Evolutionary conservation across 2,329 filamentous ascomycete species (phyloP).

Genomic region (Fulvia fulva): DNA sequence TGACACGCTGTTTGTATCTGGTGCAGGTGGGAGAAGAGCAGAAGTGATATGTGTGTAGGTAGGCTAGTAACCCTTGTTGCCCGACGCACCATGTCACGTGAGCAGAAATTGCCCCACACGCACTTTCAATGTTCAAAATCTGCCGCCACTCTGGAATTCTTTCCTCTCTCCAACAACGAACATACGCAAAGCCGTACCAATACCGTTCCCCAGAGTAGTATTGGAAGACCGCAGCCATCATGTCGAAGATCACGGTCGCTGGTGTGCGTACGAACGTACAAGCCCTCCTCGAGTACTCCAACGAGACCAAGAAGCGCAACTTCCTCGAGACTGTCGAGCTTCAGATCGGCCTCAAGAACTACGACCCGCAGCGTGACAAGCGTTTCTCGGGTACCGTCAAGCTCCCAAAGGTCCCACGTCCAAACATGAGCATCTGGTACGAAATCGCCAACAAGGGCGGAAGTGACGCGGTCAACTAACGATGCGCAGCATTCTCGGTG

Average conservation of each 20-base stretch:
- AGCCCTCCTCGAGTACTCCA: constrained; percentile 87
- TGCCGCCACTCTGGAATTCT: constrained; percentile 8
- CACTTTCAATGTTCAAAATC: background rate
- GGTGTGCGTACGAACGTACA: constrained; percentile 94
- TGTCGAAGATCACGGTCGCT: constrained; percentile 85
- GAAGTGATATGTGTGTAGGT: no score
- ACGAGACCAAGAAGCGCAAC: constrained; percentile 41
- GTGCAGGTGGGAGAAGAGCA: no score
- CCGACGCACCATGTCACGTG: background rate
- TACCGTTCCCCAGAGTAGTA: constrained; percentile 30
- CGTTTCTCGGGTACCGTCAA: constrained; percentile 99
- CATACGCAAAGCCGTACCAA: constrained; percentile 37
- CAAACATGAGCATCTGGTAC: constrained; percentile 81
- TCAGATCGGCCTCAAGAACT: constrained; percentile 92
- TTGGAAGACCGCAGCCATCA: constrained; percentile 52
- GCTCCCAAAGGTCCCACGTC: constrained; percentile 86
- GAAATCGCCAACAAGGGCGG: constrained; percentile 18
- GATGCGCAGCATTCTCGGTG: constrained; percentile 65
- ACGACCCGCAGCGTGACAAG: constrained; percentile 99
- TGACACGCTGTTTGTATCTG: no score
- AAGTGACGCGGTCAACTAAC: constrained; percentile 25
- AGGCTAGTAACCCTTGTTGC: no score
- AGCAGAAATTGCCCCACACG: constrained; percentile 10
- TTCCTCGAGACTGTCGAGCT: constrained; percentile 62
- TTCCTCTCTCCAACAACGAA: constrained; percentile 16